Conservation (phyloP, 192 early-diverging fungal species). For the Coemansia sp. region DNA sequence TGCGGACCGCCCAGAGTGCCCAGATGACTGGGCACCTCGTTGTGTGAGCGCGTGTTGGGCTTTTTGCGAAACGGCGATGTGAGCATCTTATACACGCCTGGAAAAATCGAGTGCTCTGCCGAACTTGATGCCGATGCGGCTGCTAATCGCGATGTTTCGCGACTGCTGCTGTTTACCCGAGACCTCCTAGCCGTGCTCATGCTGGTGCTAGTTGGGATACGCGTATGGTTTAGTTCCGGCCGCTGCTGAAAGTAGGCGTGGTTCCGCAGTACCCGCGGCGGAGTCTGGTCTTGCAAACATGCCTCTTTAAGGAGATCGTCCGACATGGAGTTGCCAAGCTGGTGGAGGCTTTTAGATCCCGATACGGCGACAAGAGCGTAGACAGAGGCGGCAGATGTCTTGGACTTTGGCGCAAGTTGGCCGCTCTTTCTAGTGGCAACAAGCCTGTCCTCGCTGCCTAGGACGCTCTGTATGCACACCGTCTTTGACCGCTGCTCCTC, state of each 20-base stretch:
- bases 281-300: slow-evolving; percentile 4
- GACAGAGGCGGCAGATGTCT: slow-evolving; percentile 12
- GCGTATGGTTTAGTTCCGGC: background rate
- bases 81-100: slow-evolving; percentile 10
- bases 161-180: background rate
- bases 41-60: background rate
- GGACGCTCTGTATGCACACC: slow-evolving; percentile 11
- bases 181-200: background rate
- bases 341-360: slow-evolving; percentile 14
- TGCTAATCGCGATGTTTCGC: background rate
- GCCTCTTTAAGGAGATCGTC: slow-evolving; percentile 3
- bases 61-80: slow-evolving; percentile 12
- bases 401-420: slow-evolving; percentile 14
- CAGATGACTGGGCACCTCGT: background rate
- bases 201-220: background rate
- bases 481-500: slow-evolving; percentile 12
- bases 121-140: background rate
- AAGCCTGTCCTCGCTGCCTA: slow-evolving; percentile 2
- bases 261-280: slow-evolving; percentile 17
- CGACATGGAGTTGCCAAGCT: slow-evolving; percentile 8
- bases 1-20: background rate
- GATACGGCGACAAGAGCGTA: slow-evolving; percentile 25
- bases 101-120: background rate
- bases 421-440: background rate
- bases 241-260: background rate